Conservation (phyloP, 257 asterid species). For the Schizonepeta tenuifolia region DNA sequence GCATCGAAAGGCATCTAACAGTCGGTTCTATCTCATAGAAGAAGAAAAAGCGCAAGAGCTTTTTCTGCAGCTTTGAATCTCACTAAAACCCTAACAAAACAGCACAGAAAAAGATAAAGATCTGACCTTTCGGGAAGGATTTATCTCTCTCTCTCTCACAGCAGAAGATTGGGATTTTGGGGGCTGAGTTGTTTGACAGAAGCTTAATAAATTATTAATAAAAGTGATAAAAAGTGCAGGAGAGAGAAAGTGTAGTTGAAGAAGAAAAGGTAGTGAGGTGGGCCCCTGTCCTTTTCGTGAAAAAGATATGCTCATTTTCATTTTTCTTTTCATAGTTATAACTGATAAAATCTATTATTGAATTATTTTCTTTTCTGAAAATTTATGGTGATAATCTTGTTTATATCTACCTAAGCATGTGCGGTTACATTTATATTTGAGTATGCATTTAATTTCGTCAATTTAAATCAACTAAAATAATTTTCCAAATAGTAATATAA, state of each 20-base stretch:
- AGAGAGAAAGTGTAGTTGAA: slow-evolving; percentile 36
- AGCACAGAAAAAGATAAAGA: slow-evolving; percentile 32
- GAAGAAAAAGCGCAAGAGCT: slow-evolving; percentile 25
- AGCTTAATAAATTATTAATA: slow-evolving; percentile 35
- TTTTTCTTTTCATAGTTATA: neutral
- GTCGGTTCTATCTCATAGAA: slow-evolving; percentile 1
- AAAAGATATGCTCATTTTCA: slow-evolving; percentile 14
- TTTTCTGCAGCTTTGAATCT: slow-evolving; percentile 38
- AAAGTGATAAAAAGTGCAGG: slow-evolving; percentile 52
- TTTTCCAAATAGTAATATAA: too few relatives aligned
- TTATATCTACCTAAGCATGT: slow-evolving; percentile 1
- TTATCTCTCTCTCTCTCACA: slow-evolving; percentile 23
- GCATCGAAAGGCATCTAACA: slow-evolving; percentile 27
- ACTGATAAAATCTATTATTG: neutral
- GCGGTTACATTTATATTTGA: neutral
- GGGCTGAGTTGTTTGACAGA: slow-evolving; percentile 37
- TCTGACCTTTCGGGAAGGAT: slow-evolving; percentile 38
- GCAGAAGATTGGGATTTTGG: slow-evolving; percentile 33
- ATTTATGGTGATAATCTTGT: neutral
- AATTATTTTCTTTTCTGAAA: neutral
- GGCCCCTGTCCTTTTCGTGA: slow-evolving; percentile 51
- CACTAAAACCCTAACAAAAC: slow-evolving; percentile 32
- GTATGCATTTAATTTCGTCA: too few relatives aligned
- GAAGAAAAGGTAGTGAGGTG: slow-evolving; percentile 39
- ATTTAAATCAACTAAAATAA: too few relatives aligned